Conservation (phyloP, 306 rosid species). For the Corylus avellana region DNA sequence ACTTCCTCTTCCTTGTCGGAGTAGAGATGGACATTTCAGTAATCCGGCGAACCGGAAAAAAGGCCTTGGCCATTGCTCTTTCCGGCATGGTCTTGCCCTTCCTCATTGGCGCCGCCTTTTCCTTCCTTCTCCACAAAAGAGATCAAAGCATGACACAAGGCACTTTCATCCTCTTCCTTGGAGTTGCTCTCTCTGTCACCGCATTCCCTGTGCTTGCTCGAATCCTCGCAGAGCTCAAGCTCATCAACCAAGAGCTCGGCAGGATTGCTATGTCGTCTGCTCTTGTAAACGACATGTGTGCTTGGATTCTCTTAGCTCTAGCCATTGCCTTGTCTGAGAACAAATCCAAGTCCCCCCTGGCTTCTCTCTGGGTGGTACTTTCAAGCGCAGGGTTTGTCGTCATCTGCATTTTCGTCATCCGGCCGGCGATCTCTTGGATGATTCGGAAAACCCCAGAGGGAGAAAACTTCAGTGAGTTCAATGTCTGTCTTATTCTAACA, state of each 20-base stretch:
- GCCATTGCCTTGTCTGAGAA: slow-evolving; percentile 80
- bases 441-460: slow-evolving; percentile 82
- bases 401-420: slow-evolving; percentile 46
- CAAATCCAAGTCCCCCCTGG: slow-evolving; percentile 35
- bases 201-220: slow-evolving; percentile 85
- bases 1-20: slow-evolving; percentile 77
- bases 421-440: slow-evolving; percentile 69
- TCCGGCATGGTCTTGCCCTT: slow-evolving; percentile 81
- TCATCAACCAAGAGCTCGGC: slow-evolving; percentile 72
- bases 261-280: slow-evolving; percentile 69
- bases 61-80: slow-evolving; percentile 51
- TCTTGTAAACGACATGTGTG: slow-evolving; percentile 74
- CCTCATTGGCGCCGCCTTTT: slow-evolving; percentile 38
- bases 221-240: slow-evolving; percentile 77
- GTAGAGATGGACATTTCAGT: slow-evolving; percentile 79
- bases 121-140: slow-evolving; percentile 21
- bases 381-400: slow-evolving; percentile 66
- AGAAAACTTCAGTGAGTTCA: slow-evolving; percentile 67
- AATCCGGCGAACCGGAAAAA: slow-evolving; percentile 54
- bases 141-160: background rate
- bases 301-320: slow-evolving; percentile 79
- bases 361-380: slow-evolving; percentile 75
- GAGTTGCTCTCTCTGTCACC: slow-evolving; percentile 68
- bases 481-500: slow-evolving; percentile 70
- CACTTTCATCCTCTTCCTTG: slow-evolving; percentile 59